Evolutionary conservation across 129 eudicot species (phyloP).

Genomic region (Tagetes patula): DNA sequence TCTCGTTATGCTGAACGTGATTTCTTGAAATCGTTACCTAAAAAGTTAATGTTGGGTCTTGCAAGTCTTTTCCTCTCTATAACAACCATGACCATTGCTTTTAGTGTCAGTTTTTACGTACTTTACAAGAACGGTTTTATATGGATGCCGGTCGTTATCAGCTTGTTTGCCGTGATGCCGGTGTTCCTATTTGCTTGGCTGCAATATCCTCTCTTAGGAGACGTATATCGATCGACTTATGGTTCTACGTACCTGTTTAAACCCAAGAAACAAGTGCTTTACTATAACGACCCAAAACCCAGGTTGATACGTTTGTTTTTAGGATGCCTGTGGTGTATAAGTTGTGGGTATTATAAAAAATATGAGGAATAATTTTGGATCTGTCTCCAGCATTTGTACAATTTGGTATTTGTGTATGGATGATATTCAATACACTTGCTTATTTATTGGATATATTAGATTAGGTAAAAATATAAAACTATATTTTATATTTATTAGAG

Average conservation of each 20-base stretch:
- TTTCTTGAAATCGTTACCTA: constrained; percentile 47
- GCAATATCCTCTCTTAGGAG: constrained; percentile 53
- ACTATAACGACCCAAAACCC: constrained; percentile 7
- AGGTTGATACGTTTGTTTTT: not conserved
- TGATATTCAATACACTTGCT: not conserved
- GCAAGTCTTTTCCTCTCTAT: constrained; percentile 41
- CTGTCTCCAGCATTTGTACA: not conserved
- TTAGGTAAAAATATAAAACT: too few species aligned
- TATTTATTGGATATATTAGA: too few species aligned
- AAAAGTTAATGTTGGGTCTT: constrained; percentile 41
- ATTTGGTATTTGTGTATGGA: not conserved
- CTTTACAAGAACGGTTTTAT: constrained; percentile 27
- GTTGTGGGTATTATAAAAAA: not conserved
- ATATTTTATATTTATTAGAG: too few species aligned
- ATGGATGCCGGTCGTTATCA: constrained; percentile 37
- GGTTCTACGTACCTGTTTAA: constrained; percentile 38
- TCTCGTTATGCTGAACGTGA: constrained; percentile 64
- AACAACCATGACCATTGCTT: constrained; percentile 40
- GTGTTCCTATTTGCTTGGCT: constrained; percentile 38
- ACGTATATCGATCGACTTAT: constrained; percentile 39
- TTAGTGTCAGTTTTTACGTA: constrained; percentile 38
- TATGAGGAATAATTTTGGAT: not conserved
- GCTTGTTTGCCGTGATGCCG: constrained; percentile 39
- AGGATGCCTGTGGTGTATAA: not conserved
- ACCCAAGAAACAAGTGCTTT: constrained; percentile 23